phyloP scores from a whole-genome alignment of 148 eudicot genomes.

The Silene uniflora region DNA sequence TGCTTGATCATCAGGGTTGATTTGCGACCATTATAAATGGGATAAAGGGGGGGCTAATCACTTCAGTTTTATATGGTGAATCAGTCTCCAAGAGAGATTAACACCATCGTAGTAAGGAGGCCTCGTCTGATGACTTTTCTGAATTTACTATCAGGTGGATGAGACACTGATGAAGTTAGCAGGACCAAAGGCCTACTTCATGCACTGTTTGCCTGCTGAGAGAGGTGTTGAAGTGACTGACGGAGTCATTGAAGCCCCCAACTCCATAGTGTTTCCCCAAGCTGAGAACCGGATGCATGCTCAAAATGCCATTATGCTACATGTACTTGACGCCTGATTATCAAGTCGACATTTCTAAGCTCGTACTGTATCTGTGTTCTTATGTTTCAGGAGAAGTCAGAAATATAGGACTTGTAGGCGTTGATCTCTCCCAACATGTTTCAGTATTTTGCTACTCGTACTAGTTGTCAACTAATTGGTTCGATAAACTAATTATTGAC shows the following conservation, averaged over 20 bases:
- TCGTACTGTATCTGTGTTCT: not conserved
- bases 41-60: too few relatives aligned
- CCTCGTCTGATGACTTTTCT: not conserved
- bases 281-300: slow-evolving; percentile 99
- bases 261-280: slow-evolving; percentile 92
- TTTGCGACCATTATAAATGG: too few relatives aligned
- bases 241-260: slow-evolving; percentile 85
- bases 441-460: not conserved
- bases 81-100: too few relatives aligned
- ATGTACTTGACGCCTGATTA: slow-evolving; percentile 45
- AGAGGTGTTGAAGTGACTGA: slow-evolving; percentile 93
- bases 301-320: slow-evolving; percentile 94
- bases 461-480: not conserved
- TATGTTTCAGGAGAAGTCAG: slow-evolving; percentile 1
- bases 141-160: slow-evolving; percentile 56
- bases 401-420: slow-evolving; percentile 12
- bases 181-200: slow-evolving; percentile 84
- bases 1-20: too few relatives aligned
- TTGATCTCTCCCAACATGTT: slow-evolving; percentile 10
- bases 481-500: too few relatives aligned
- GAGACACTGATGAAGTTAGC: slow-evolving; percentile 88
- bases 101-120: too few relatives aligned
- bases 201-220: slow-evolving; percentile 99
- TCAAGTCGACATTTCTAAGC: not conserved
- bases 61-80: too few relatives aligned